Evolutionary conservation across 306 rosid species (phyloP).

Genomic region (Lathyrus oleraceus): DNA sequence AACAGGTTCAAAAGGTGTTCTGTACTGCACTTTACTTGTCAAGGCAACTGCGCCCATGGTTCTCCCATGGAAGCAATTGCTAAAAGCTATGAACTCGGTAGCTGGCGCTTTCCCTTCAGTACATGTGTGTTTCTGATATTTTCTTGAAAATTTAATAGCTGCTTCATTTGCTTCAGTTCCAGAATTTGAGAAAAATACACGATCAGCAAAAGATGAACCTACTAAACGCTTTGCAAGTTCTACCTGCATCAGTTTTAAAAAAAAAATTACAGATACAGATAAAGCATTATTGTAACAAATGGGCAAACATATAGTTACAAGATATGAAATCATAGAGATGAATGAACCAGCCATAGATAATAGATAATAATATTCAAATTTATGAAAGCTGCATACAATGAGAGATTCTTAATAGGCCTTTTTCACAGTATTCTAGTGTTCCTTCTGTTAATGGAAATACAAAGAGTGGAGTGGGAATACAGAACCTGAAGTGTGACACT

Average conservation of each 20-base stretch:
- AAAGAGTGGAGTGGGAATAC: neutral
- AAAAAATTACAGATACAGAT: conserved; percentile 9
- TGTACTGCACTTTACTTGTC: conserved; percentile 89
- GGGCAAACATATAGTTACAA: neutral
- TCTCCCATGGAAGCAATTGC: conserved; percentile 89
- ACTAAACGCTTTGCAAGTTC: conserved; percentile 81
- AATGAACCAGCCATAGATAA: neutral
- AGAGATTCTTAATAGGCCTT: conserved; percentile 4
- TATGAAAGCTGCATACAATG: neutral
- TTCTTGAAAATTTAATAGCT: conserved; percentile 86
- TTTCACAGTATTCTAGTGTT: conserved; percentile 1
- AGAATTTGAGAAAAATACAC: conserved; percentile 80
- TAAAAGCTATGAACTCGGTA: conserved; percentile 71
- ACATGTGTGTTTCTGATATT: conserved; percentile 64
- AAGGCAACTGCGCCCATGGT: conserved; percentile 94
- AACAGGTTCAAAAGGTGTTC: conserved; percentile 87
- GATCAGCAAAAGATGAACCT: conserved; percentile 76
- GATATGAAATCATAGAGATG: conserved; percentile 15
- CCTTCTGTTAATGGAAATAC: conserved; percentile 14
- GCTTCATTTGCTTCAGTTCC: conserved; percentile 98
- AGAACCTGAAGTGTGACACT: conserved; percentile 12
- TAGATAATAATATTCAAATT: too few species aligned
- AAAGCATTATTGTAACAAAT: conserved; percentile 10
- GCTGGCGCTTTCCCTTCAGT: conserved; percentile 59
- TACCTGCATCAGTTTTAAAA: conserved; percentile 55